Conservation (phyloP, 768 basidiomycete species). For the Russula brevipes region DNA sequence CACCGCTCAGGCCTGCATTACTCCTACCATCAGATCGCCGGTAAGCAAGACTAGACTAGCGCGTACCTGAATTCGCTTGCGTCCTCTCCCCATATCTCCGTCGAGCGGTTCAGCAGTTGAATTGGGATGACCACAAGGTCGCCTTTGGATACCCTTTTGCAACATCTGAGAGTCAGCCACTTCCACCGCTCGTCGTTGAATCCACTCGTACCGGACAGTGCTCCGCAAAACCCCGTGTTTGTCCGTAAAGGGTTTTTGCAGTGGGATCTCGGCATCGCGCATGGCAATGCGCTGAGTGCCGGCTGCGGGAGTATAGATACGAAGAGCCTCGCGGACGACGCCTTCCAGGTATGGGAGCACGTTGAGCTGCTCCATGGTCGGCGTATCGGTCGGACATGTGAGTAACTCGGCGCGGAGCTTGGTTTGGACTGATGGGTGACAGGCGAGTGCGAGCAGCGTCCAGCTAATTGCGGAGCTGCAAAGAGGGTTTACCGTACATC, state of each 20-base stretch:
- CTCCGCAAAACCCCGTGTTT: constrained; percentile 15
- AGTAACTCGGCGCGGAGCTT: constrained; percentile 33
- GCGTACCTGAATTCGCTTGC: constrained; percentile 30
- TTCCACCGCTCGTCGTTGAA: too few relatives aligned
- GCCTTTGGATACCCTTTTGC: constrained; percentile 19
- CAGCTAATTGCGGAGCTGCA: constrained; percentile 32
- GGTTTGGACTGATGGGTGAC: constrained; percentile 32
- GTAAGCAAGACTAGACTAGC: neutral
- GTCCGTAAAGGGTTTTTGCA: constrained; percentile 27
- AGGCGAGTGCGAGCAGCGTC: constrained; percentile 33
- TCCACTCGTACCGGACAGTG: constrained; percentile 20
- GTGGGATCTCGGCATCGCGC: constrained; percentile 32
- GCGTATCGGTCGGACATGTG: constrained; percentile 24
- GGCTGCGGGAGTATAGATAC: constrained; percentile 30
- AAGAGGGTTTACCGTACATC: neutral
- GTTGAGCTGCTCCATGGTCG: constrained; percentile 31
- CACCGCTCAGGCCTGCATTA: constrained; percentile 23
- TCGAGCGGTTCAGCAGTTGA: constrained; percentile 28
- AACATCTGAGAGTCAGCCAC: neutral
- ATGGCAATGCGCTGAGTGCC: constrained; percentile 28
- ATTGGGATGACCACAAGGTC: constrained; percentile 28
- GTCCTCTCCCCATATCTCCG: constrained; percentile 33
- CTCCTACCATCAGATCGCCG: neutral
- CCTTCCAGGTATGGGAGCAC: constrained; percentile 34
- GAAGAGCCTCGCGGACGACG: constrained; percentile 31